Percentiles rank a stretch among this genome's conserved stretches.
phyloP scores from a whole-genome alignment of 768 basidiomycete species.

The Austroboletus festivus region DNA sequence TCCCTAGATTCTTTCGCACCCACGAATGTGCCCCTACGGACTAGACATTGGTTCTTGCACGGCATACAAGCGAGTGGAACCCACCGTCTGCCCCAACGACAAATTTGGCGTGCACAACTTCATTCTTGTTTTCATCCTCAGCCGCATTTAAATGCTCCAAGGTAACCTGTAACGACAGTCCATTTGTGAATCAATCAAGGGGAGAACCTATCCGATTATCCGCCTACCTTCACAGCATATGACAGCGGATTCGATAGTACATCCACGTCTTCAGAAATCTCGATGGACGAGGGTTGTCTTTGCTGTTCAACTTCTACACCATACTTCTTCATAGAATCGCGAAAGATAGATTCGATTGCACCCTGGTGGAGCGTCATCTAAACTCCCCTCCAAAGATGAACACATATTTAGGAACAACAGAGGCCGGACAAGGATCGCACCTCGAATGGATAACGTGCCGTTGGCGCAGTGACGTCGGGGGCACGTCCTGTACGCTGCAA shows the following conservation, averaged over 20 bases:
- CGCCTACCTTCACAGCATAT: constrained; percentile 31
- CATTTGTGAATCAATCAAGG: neutral
- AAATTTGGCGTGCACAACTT: constrained; percentile 33
- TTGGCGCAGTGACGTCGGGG: constrained; percentile 57
- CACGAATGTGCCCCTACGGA: constrained; percentile 42
- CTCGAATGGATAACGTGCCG: constrained; percentile 71
- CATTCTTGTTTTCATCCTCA: constrained; percentile 31
- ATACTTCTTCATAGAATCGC: constrained; percentile 36
- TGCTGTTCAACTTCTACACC: constrained; percentile 38
- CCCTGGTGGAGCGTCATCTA: constrained; percentile 40
- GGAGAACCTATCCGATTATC: no score
- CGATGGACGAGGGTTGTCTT: constrained; percentile 29
- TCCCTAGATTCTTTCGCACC: constrained; percentile 43
- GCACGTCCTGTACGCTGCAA: constrained; percentile 58
- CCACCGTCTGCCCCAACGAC: constrained; percentile 37
- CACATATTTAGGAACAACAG: neutral
- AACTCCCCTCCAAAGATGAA: neutral
- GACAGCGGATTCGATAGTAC: constrained; percentile 33
- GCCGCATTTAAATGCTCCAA: constrained; percentile 22
- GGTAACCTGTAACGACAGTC: constrained; percentile 15
- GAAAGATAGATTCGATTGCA: constrained; percentile 41
- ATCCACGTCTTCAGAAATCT: constrained; percentile 35
- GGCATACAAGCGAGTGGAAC: neutral
- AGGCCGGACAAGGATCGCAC: constrained; percentile 29
- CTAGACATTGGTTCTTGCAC: neutral